These are phyloP conservation scores for Amylostereum chailletii DNA, from an alignment of 1,284 basidiomycete species.

Conservation along the genomic window DNA sequence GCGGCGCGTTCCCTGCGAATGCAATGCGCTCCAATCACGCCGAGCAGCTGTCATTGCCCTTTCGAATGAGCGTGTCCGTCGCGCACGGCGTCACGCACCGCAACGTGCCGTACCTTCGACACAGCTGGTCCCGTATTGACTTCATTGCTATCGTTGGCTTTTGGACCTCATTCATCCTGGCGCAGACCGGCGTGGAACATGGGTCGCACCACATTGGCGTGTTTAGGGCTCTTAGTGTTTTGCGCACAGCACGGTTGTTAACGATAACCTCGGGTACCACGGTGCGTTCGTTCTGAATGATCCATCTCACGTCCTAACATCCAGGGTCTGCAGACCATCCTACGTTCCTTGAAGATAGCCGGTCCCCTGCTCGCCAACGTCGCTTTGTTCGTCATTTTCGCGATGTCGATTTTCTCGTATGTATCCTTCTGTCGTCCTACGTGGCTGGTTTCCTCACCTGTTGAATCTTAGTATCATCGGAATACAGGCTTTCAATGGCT, in stretches of 20 bases:
- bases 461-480: constrained; percentile 67
- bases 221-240: constrained; percentile 85
- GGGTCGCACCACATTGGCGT: constrained; percentile 70
- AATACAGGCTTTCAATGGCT: constrained; percentile 85
- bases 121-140: constrained; percentile 93
- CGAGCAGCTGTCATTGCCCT: constrained; percentile 51
- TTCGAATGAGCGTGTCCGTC: constrained; percentile 51
- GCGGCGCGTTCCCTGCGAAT: constrained; percentile 39
- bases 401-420: constrained; percentile 82
- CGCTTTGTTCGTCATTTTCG: constrained; percentile 87
- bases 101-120: constrained; percentile 81
- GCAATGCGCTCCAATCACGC: constrained; percentile 39
- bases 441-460: constrained; percentile 1
- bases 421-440: constrained; percentile 18
- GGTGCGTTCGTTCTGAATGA: constrained; percentile 31
- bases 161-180: constrained; percentile 75
- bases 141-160: constrained; percentile 77
- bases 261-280: constrained; percentile 90
- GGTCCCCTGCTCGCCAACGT: constrained; percentile 85
- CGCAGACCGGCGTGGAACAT: constrained; percentile 58
- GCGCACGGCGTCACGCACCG: constrained; percentile 45
- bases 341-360: constrained; percentile 88
- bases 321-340: constrained; percentile 61
- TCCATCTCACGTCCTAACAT: neutral
- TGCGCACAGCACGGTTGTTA: constrained; percentile 78